Evolutionary conservation across 345 rosid species (phyloP).

Genomic region (Eucalyptus pauciflora): DNA sequence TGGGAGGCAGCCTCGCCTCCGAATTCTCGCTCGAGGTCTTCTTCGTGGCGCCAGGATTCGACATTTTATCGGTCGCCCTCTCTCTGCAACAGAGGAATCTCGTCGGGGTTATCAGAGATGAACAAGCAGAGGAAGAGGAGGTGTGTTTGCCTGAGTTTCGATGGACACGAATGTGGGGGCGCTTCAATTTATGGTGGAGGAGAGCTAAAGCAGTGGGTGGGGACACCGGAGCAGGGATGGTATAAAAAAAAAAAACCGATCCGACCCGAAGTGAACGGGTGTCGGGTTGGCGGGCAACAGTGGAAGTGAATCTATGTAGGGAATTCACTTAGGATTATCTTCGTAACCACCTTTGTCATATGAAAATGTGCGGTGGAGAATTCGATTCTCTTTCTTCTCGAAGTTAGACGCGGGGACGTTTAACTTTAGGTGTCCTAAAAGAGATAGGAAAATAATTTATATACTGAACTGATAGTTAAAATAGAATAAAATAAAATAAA

Average conservation of each 20-base stretch:
- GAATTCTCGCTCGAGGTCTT: not conserved
- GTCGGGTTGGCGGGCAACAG: not conserved
- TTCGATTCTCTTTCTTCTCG: too few relatives aligned
- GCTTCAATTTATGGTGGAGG: not conserved
- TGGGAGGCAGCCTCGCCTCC: not conserved
- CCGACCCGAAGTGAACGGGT: not conserved
- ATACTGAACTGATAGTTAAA: too few relatives aligned
- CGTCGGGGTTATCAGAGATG: not conserved
- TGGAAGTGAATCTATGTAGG: not conserved
- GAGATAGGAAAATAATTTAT: too few relatives aligned
- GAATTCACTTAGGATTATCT: not conserved
- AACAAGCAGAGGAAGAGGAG: not conserved
- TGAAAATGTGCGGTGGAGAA: accelerated
- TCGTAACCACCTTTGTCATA: accelerated
- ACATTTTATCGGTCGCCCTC: not conserved
- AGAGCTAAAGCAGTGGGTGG: not conserved
- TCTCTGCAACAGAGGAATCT: not conserved
- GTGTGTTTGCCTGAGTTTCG: not conserved
- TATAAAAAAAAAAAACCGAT: not conserved
- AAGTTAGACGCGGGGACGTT: too few relatives aligned
- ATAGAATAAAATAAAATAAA: too few relatives aligned
- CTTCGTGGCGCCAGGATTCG: not conserved
- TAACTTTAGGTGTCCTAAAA: too few relatives aligned
- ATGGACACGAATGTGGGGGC: not conserved
- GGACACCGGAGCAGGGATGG: too few relatives aligned